Evolutionary conservation across 2,329 filamentous ascomycete genomes (phyloP).

Genomic region (Fusarium goolgardi): DNA sequence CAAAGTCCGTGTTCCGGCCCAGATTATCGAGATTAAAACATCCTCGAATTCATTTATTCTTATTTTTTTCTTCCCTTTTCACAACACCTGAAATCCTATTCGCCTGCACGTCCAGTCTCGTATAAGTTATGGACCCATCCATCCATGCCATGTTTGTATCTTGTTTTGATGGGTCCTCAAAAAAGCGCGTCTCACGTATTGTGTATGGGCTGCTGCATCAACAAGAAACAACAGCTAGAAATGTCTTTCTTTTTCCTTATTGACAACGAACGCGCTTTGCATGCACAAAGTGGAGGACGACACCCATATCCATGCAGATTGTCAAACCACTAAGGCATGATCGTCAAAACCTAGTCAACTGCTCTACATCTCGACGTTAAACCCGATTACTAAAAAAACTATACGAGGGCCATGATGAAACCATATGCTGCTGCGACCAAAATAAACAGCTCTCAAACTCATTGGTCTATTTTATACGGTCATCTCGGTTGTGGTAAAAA

Average conservation of each 20-base stretch:
- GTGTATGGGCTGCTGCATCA: conserved; percentile 28
- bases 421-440: not conserved
- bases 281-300: conserved; percentile 2
- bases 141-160: conserved; percentile 21
- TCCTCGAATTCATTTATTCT: conserved; percentile 4
- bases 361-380: conserved; percentile 1
- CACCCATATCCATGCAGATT: conserved; percentile 1
- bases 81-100: not conserved
- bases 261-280: conserved; percentile 14
- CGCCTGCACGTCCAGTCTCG: conserved; percentile 9
- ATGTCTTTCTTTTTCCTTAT: conserved; percentile 25
- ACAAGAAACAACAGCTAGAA: conserved; percentile 34
- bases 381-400: not conserved
- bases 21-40: conserved; percentile 23
- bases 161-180: conserved; percentile 38
- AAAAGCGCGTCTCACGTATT: conserved; percentile 33
- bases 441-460: conserved; percentile 1
- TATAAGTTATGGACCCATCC: conserved; percentile 30
- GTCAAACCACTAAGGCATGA: conserved; percentile 9
- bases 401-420: conserved; percentile 1
- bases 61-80: not conserved
- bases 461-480: not conserved
- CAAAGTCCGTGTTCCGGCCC: conserved; percentile 35
- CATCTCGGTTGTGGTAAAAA: conserved; percentile 2
- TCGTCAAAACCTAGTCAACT: not conserved